Conservation (phyloP, 164 flowering plant species). For the Magnolia sinica region DNA sequence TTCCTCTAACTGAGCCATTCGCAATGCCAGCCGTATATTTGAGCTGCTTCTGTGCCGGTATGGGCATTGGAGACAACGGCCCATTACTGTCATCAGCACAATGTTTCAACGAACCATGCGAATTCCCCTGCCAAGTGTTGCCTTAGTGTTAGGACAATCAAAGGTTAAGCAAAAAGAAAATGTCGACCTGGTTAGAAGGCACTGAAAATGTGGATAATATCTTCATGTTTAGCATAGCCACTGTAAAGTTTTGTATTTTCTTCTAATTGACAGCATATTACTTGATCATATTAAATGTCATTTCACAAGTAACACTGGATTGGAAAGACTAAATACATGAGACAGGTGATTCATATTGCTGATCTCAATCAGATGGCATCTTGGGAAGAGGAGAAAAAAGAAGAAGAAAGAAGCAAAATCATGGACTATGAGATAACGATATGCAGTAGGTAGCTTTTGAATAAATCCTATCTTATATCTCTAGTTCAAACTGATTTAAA, state of each 20-base stretch:
- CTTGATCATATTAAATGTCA: not conserved
- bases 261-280: not conserved
- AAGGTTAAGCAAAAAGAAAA: not conserved
- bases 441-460: no score
- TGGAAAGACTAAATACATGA: not conserved
- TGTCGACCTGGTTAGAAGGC: no score
- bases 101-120: slow-evolving; percentile 59
- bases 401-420: no score
- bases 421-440: no score
- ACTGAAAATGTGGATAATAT: no score
- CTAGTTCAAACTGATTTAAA: no score
- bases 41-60: slow-evolving; percentile 87
- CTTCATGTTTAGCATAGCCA: not conserved
- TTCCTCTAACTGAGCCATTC: slow-evolving; percentile 57
- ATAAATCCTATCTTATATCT: no score
- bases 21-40: slow-evolving; percentile 85
- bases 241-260: not conserved
- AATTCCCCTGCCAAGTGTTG: slow-evolving; percentile 42
- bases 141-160: slow-evolving; percentile 9
- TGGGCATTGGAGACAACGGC: slow-evolving; percentile 65
- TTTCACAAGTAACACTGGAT: not conserved
- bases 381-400: no score
- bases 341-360: no score
- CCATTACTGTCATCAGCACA: slow-evolving; percentile 57
- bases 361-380: no score